Evolutionary conservation across 2,329 filamentous ascomycete species (phyloP).

Genomic region (Diaporthe ampelina): DNA sequence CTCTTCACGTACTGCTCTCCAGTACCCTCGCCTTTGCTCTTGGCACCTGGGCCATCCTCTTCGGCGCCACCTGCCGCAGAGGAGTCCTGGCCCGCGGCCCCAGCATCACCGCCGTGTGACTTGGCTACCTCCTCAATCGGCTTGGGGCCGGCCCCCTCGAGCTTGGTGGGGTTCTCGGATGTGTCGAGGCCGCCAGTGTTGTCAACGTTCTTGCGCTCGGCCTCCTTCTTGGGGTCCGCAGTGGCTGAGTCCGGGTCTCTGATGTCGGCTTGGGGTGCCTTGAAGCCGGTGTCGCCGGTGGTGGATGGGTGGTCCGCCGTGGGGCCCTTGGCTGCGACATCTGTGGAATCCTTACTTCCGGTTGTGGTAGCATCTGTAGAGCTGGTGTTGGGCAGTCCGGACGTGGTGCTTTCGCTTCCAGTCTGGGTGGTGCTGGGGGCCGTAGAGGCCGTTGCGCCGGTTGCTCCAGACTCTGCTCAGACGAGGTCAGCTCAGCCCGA

Average conservation of each 20-base stretch:
- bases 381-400: constrained; percentile 13
- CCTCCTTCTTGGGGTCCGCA: constrained; percentile 48
- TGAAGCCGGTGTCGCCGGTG: constrained; percentile 46
- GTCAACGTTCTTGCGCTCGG: constrained; percentile 53
- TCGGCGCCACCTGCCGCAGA: constrained; percentile 20
- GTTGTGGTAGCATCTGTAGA: not conserved
- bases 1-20: constrained; percentile 71
- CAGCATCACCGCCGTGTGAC: constrained; percentile 51
- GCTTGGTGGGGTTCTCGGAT: constrained; percentile 50
- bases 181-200: constrained; percentile 51
- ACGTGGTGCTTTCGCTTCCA: not conserved
- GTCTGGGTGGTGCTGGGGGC: constrained; percentile 12
- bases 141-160: constrained; percentile 59
- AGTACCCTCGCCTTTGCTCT: constrained; percentile 60
- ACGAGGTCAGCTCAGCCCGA: not conserved
- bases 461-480: constrained; percentile 24
- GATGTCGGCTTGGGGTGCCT: constrained; percentile 56
- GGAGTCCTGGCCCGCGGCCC: constrained; percentile 33
- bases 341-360: constrained; percentile 24
- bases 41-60: constrained; percentile 45
- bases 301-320: constrained; percentile 49
- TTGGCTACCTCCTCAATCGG: constrained; percentile 56
- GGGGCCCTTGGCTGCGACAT: constrained; percentile 28
- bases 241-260: constrained; percentile 54
- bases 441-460: not conserved